Conservation (phyloP, 2,329 filamentous ascomycete genomes). For the Diplodia intermedia region DNA sequence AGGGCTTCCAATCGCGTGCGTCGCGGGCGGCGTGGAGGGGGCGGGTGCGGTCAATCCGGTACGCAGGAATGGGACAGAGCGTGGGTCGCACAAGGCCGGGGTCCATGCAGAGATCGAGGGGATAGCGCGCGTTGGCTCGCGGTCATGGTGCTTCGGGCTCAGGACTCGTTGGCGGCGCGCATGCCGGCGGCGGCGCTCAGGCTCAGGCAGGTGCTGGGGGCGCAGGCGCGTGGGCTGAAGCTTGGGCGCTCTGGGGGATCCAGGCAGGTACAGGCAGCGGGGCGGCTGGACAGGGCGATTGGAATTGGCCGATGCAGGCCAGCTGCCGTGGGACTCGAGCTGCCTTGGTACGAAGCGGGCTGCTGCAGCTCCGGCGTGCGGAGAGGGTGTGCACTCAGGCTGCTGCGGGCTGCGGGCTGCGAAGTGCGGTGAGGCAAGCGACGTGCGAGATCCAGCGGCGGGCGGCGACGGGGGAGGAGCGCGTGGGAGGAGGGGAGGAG, state of each 20-base stretch:
- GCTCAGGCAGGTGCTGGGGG: slow-evolving; percentile 30
- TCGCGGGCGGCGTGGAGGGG: slow-evolving; percentile 10
- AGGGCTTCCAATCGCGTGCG: slow-evolving; percentile 30
- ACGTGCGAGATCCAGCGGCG: slow-evolving; percentile 26
- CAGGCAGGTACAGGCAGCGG: slow-evolving; percentile 33
- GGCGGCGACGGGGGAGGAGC: neutral
- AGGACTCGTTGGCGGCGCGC: slow-evolving; percentile 44
- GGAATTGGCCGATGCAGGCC: slow-evolving; percentile 33
- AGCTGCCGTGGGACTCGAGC: slow-evolving; percentile 32
- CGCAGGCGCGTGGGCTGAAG: slow-evolving; percentile 15
- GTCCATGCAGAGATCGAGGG: slow-evolving; percentile 45
- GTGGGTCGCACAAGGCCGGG: slow-evolving; percentile 47
- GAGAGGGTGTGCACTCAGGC: slow-evolving; percentile 3
- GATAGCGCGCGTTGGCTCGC: slow-evolving; percentile 40
- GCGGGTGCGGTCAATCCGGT: slow-evolving; percentile 39
- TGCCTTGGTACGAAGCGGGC: slow-evolving; percentile 31
- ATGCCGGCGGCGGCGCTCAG: slow-evolving; percentile 41
- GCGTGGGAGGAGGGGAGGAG: slow-evolving; percentile 2
- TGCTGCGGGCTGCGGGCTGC: slow-evolving; percentile 26
- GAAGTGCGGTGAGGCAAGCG: slow-evolving; percentile 29
- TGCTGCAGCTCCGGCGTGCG: slow-evolving; percentile 29
- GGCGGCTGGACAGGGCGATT: slow-evolving; percentile 29
- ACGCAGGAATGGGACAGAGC: slow-evolving; percentile 49
- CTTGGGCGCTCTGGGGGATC: slow-evolving; percentile 5
- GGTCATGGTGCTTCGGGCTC: slow-evolving; percentile 34